These are phyloP conservation scores for Agrocybe pediades DNA, from an alignment of 768 basidiomycete genomes.

Conservation along the genomic window DNA sequence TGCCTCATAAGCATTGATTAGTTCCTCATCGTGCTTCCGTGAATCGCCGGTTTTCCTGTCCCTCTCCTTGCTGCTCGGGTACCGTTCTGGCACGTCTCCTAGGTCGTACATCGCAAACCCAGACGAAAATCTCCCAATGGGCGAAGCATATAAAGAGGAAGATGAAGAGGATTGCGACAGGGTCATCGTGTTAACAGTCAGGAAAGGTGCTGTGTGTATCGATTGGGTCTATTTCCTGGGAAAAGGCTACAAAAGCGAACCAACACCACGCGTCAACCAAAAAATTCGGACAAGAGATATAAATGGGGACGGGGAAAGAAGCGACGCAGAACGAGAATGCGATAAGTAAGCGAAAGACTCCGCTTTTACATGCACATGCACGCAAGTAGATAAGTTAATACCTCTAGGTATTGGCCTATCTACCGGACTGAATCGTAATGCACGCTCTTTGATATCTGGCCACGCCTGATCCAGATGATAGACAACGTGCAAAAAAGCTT, in stretches of 20 bases:
- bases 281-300: neutral
- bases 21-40: slow-evolving; percentile 52
- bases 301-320: neutral
- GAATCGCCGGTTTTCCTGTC: neutral
- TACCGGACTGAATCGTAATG: no score
- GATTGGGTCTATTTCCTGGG: no score
- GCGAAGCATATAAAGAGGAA: neutral
- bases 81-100: neutral
- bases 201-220: neutral
- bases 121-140: neutral
- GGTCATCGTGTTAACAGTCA: no score
- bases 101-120: neutral
- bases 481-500: no score
- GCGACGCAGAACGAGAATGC: neutral
- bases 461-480: no score
- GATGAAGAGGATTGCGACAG: neutral
- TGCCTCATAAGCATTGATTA: slow-evolving; percentile 89
- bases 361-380: no score
- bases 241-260: no score
- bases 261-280: no score
- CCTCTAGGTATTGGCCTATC: no score
- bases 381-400: no score
- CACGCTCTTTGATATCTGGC: no score
- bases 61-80: neutral
- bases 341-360: neutral